Percentiles rank a stretch among this genome's conserved stretches.
These are phyloP conservation scores for Aspergillus japonicus DNA, from an alignment of 2,329 filamentous ascomycete genomes.

Conservation along the genomic window DNA sequence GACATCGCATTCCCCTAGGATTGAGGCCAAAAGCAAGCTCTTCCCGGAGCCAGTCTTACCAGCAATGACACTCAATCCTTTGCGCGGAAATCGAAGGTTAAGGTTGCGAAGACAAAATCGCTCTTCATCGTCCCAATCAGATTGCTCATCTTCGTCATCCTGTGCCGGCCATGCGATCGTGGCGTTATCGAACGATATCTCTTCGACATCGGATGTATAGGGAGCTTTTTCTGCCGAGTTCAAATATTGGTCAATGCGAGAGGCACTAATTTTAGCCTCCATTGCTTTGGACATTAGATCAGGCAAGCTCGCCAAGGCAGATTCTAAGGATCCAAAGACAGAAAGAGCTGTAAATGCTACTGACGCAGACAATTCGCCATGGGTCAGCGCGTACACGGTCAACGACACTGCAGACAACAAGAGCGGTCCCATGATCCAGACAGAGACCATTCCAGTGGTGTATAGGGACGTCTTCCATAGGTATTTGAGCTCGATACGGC, in stretches of 20 bases:
- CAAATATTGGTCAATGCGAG: constrained; percentile 71
- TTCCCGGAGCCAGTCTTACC: constrained; percentile 77
- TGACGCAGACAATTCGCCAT: constrained; percentile 66
- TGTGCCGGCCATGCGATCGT: constrained; percentile 74
- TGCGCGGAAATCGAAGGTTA: constrained; percentile 66
- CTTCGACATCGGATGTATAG: constrained; percentile 53
- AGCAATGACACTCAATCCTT: constrained; percentile 71
- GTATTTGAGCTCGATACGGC: constrained; percentile 63
- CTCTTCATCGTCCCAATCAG: constrained; percentile 38
- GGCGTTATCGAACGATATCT: constrained; percentile 65
- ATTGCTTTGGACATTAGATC: constrained; percentile 69
- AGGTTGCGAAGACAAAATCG: constrained; percentile 64
- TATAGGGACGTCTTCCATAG: constrained; percentile 66
- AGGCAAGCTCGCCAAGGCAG: constrained; percentile 68
- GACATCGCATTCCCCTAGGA: constrained; percentile 72
- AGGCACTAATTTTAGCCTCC: constrained; percentile 71
- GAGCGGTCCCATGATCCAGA: constrained; percentile 71
- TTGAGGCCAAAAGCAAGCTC: constrained; percentile 68
- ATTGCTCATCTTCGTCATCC: constrained; percentile 40
- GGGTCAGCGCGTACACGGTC: constrained; percentile 63
- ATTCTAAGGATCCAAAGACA: constrained; percentile 71
- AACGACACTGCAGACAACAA: constrained; percentile 70
- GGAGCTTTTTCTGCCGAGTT: constrained; percentile 63
- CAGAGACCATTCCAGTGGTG: constrained; percentile 62
- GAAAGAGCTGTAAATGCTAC: constrained; percentile 75